phyloP scores from a whole-genome alignment of 106 monocot species.

The Alisma plantagoaquatica region DNA sequence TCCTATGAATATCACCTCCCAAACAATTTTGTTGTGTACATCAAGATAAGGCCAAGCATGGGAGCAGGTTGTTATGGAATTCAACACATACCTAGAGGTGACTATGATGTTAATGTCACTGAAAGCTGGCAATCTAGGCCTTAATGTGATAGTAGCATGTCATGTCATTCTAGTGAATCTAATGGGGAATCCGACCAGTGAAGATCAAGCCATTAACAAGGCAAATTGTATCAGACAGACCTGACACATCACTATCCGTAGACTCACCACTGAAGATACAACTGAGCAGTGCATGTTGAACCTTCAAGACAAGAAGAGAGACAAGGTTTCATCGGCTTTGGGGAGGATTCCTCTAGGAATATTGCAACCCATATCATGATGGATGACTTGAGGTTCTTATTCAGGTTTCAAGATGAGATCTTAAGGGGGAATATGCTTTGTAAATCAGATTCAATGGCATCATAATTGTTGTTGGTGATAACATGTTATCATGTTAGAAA shows the following conservation, averaged over 20 bases:
- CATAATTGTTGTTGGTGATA: too few species aligned
- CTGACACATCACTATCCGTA: constrained; percentile 75
- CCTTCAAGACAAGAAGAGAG: constrained; percentile 89
- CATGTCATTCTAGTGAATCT: constrained; percentile 96
- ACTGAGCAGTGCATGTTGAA: constrained; percentile 94
- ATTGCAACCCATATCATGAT: constrained; percentile 43
- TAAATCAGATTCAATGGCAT: too few species aligned
- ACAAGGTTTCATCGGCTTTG: constrained; percentile 85
- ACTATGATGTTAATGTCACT: constrained; percentile 93
- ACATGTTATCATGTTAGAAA: too few species aligned
- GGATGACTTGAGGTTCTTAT: constrained; percentile 68
- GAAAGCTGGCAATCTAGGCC: constrained; percentile 94
- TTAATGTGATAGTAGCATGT: constrained; percentile 92
- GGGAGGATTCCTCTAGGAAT: constrained; percentile 43
- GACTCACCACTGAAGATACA: constrained; percentile 72
- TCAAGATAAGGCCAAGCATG: too few species aligned
- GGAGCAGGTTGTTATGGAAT: constrained; percentile 75
- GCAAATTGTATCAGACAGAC: constrained; percentile 95
- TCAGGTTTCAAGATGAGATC: constrained; percentile 43
- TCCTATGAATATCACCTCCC: too few species aligned
- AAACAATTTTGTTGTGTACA: too few species aligned
- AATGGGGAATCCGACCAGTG: constrained; percentile 97
- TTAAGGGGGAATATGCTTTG: too few species aligned
- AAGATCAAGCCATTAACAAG: constrained; percentile 96
- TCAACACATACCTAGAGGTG: constrained; percentile 86